Evolutionary conservation across 441 rosid species (phyloP), one percentile per base, ranked within the genome.

Genomic region (Raphanus hybrid): DNA sequence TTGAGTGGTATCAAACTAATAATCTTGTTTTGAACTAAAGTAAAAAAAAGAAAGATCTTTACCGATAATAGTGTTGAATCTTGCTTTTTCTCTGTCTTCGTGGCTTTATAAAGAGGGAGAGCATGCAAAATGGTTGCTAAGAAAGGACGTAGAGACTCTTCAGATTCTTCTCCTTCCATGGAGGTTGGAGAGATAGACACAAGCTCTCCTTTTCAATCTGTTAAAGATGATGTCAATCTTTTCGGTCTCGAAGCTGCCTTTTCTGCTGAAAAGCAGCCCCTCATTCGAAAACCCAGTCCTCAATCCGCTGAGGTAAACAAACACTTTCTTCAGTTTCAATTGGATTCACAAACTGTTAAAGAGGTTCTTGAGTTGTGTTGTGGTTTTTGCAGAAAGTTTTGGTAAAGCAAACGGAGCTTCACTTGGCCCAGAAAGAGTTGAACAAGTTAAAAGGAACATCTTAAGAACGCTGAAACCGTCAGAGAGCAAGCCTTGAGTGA

Each of bases 131-230:
- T 96, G 98, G 97, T 87, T 74, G 89, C 92, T 34, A 93, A 86
- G 89, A 91, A 86, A 80, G 97, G 86, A 67, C 83, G 84, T 14
- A 82, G 74, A 78, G 87, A 69, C 78, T 69, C 85, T 52, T 81
- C 86, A 18, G 91, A 82, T 64, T 86, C 93, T 67, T 85, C 91
- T 50, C 74, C 81, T 14, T 87, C 67, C 78, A 92, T 74, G 70
- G 97, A 87, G 87, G 97, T 93, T 81, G 99, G 99, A 9, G 99
- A 96, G 88, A 87, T 96, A 61, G 97, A 96, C 84, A 93, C 97
- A 18, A 91, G 94, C 15, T 71, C 97, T 64, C 99, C 98, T 63
- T 93, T 96, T 85, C 98, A 92, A 67, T 96, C 98, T 2, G 99
- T 96, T 71, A 96, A 92, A 83, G 97, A 93, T 86, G 99, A 97